Percentiles rank a stretch among this genome's conserved stretches.
phyloP scores from a whole-genome alignment of 2,329 filamentous ascomycete species.

The Aureobasidium sp. region DNA sequence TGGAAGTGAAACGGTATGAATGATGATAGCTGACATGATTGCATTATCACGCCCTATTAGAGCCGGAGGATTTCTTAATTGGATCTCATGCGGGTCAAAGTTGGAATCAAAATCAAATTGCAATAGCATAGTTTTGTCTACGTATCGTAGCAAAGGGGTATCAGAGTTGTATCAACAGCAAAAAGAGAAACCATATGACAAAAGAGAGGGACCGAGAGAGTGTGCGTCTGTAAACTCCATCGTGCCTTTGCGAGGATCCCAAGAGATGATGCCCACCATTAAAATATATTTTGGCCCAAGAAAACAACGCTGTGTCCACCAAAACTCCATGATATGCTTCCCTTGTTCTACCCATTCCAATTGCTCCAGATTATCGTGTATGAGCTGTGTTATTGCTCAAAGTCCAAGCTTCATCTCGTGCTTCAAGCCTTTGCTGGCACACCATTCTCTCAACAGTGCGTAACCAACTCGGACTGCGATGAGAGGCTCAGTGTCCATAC shows the following conservation, averaged over 20 bases:
- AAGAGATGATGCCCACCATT: neutral
- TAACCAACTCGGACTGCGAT: slow-evolving; percentile 50
- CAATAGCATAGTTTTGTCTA: slow-evolving; percentile 1
- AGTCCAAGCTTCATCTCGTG: slow-evolving; percentile 7
- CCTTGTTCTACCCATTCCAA: neutral
- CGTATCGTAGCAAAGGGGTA: slow-evolving; percentile 5
- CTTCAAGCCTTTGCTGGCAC: slow-evolving; percentile 9
- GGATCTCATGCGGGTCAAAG: too few species aligned
- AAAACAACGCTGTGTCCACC: neutral
- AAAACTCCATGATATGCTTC: slow-evolving; percentile 15
- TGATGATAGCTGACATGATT: too few species aligned
- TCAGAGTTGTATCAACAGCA: slow-evolving; percentile 4
- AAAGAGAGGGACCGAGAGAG: neutral
- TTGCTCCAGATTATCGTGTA: neutral
- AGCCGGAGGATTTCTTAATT: too few species aligned
- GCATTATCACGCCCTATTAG: too few species aligned
- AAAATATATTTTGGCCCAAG: neutral
- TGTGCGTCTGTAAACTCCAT: neutral
- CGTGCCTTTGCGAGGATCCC: neutral
- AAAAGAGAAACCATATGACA: slow-evolving; percentile 11
- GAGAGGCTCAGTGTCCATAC: slow-evolving; percentile 44
- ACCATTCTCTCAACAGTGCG: slow-evolving; percentile 47
- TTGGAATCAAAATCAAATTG: neutral
- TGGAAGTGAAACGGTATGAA: too few species aligned
- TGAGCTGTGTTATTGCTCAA: neutral